These are phyloP conservation scores for Dendrobium catenatum DNA, from an alignment of 106 monocot species.

Conservation along the genomic window DNA sequence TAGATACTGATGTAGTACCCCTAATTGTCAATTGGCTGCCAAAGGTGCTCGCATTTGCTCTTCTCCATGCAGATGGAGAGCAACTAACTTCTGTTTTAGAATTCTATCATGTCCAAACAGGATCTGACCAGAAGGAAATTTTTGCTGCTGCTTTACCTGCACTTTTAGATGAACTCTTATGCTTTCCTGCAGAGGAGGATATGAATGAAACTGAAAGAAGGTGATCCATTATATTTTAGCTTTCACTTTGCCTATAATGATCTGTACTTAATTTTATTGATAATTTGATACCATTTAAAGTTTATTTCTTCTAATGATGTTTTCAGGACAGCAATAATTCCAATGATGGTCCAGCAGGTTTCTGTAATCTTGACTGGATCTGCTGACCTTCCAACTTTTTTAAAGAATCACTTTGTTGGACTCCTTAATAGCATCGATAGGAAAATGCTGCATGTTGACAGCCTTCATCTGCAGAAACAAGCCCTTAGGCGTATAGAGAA, in stretches of 20 bases:
- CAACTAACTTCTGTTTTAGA: slow-evolving; percentile 73
- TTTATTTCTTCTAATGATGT: slow-evolving; percentile 8
- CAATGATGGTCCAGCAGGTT: slow-evolving; percentile 58
- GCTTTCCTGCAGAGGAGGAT: slow-evolving; percentile 62
- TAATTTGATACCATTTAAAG: too few relatives aligned
- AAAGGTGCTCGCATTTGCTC: slow-evolving; percentile 88
- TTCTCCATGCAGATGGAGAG: slow-evolving; percentile 52
- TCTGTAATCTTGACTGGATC: slow-evolving; percentile 76
- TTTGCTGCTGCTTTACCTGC: slow-evolving; percentile 88
- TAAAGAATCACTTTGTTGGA: slow-evolving; percentile 92
- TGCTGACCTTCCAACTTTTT: slow-evolving; percentile 72
- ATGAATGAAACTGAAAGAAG: slow-evolving; percentile 45
- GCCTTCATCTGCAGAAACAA: slow-evolving; percentile 59
- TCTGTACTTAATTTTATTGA: background rate
- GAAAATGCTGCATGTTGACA: slow-evolving; percentile 90
- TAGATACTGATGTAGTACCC: slow-evolving; percentile 55
- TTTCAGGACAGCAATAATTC: slow-evolving; percentile 67
- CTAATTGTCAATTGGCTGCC: slow-evolving; percentile 80
- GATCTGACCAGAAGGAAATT: slow-evolving; percentile 85
- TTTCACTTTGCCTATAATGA: background rate
- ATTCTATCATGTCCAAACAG: slow-evolving; percentile 78
- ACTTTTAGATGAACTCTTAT: slow-evolving; percentile 88
- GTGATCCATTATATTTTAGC: slow-evolving; percentile 24
- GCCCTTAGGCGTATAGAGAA: slow-evolving; percentile 74
- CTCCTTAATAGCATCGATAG: slow-evolving; percentile 95